These are phyloP conservation scores for Lyophyllum atratum DNA, from an alignment of 768 basidiomycete species.

Conservation along the genomic window DNA sequence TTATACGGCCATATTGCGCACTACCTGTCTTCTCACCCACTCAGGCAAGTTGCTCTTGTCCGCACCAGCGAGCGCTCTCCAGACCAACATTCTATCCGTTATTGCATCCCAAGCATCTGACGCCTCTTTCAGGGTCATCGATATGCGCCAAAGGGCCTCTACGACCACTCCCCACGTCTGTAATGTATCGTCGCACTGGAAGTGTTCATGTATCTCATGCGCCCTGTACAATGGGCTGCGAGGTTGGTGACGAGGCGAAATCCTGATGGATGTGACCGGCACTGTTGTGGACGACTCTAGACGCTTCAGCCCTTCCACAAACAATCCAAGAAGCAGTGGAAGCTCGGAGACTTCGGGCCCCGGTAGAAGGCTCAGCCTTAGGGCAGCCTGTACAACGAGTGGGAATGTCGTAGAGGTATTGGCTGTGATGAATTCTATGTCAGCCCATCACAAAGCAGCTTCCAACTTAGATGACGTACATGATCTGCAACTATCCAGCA, in stretches of 20 bases:
- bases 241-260: neutral
- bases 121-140: constrained; percentile 41
- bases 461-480: constrained; percentile 23
- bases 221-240: constrained; percentile 33
- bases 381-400: constrained; percentile 29
- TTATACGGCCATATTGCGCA: constrained; percentile 21
- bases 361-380: constrained; percentile 38
- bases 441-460: neutral
- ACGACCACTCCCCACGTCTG: constrained; percentile 52
- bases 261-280: constrained; percentile 6
- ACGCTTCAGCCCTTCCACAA: constrained; percentile 26
- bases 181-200: constrained; percentile 27
- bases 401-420: constrained; percentile 13
- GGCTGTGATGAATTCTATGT: constrained; percentile 1
- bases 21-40: constrained; percentile 51
- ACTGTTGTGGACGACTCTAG: constrained; percentile 26
- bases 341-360: constrained; percentile 28
- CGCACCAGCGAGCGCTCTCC: constrained; percentile 48
- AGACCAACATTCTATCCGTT: constrained; percentile 55
- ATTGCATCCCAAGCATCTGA: constrained; percentile 49
- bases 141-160: constrained; percentile 56
- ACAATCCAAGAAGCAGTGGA: constrained; percentile 29
- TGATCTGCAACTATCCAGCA: constrained; percentile 34
- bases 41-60: constrained; percentile 43
- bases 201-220: constrained; percentile 36